Percentiles rank a stretch among this genome's conserved stretches.
phyloP scores from a whole-genome alignment of 768 basidiomycete genomes.

The Epithele typhae region DNA sequence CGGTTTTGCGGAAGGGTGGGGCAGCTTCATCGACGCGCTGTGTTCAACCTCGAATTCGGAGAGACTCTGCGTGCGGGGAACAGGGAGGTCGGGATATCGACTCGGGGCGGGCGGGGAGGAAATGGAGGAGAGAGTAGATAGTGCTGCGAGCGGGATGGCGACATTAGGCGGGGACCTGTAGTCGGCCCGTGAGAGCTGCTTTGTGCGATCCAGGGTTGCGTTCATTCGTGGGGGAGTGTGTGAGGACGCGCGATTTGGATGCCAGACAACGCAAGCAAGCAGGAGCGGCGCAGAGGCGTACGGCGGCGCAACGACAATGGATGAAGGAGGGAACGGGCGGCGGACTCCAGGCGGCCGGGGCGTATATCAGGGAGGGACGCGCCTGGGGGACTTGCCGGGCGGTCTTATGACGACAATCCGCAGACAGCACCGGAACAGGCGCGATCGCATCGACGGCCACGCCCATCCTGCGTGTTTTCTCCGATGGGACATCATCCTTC shows the following conservation, averaged over 20 bases:
- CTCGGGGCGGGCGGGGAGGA: conserved; percentile 28
- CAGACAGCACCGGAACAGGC: conserved; percentile 12
- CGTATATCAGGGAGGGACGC: conserved; percentile 5
- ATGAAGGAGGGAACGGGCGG: conserved; percentile 11
- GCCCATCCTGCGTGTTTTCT: conserved; percentile 15
- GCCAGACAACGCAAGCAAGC: conserved; percentile 8
- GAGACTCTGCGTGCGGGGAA: conserved; percentile 37
- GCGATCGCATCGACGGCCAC: conserved; percentile 16
- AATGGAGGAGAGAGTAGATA: conserved; percentile 18
- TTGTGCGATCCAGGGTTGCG: too few relatives aligned
- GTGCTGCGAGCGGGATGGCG: too few relatives aligned
- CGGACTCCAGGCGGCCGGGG: conserved; percentile 1
- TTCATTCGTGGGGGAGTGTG: not conserved
- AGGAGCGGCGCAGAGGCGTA: not conserved
- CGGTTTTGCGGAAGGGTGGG: conserved; percentile 14
- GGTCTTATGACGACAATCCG: conserved; percentile 24
- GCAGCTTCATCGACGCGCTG: conserved; percentile 12
- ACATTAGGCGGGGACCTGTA: too few relatives aligned
- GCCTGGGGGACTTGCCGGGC: conserved; percentile 4
- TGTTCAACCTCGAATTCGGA: conserved; percentile 67
- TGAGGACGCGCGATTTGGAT: conserved; percentile 1
- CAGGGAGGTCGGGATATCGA: conserved; percentile 38
- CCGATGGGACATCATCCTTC: conserved; percentile 17
- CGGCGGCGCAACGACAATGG: conserved; percentile 1
- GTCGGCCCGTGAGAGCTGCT: too few relatives aligned